phyloP scores from a whole-genome alignment of 2,329 filamentous ascomycete species.

The Furcasterigmium furcatum region DNA sequence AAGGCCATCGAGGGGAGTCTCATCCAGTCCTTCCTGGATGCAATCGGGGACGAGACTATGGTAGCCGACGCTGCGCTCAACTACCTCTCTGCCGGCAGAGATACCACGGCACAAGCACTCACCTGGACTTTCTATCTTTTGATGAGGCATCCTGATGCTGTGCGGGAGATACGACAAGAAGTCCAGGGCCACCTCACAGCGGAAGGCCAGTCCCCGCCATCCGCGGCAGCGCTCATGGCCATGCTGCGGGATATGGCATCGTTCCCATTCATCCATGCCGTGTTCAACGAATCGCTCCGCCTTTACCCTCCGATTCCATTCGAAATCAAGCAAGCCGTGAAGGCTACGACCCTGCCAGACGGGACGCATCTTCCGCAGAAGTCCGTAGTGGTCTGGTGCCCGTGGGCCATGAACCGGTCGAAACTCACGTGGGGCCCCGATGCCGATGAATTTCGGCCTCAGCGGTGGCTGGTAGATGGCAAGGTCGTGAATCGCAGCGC shows the following conservation, averaged over 20 bases:
- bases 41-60: conserved; percentile 49
- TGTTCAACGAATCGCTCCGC: conserved; percentile 60
- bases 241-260: conserved; percentile 31
- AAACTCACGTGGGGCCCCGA: conserved; percentile 52
- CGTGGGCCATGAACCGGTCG: conserved; percentile 63
- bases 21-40: conserved; percentile 57
- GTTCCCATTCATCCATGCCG: conserved; percentile 55
- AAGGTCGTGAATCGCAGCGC: conserved; percentile 38
- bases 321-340: conserved; percentile 59
- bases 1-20: conserved; percentile 46
- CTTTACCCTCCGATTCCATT: conserved; percentile 64
- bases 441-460: conserved; percentile 51
- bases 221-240: conserved; percentile 19
- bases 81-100: conserved; percentile 62
- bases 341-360: conserved; percentile 52
- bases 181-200: conserved; percentile 21
- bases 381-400: conserved; percentile 59
- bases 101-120: conserved; percentile 62
- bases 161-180: conserved; percentile 39
- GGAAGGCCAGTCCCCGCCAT: conserved; percentile 8
- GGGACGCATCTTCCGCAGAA: conserved; percentile 52
- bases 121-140: conserved; percentile 63
- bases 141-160: conserved; percentile 43
- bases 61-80: conserved; percentile 64
- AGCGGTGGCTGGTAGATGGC: conserved; percentile 48